These are phyloP conservation scores for Rhizoclosmatium globosum DNA, from an alignment of 192 early-diverging fungal species.

Conservation along the genomic window DNA sequence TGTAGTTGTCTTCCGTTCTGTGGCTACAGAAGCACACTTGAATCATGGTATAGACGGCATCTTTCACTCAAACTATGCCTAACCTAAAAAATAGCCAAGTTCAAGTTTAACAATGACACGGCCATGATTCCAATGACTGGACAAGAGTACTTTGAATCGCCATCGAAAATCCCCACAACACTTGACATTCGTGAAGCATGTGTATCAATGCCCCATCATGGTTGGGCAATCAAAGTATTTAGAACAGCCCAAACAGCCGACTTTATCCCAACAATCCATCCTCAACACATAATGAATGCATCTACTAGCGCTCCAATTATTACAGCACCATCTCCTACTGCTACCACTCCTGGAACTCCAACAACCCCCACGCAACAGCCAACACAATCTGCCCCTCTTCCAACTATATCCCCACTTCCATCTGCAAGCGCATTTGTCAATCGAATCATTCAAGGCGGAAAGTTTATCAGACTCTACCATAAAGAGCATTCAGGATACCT, in stretches of 20 bases:
- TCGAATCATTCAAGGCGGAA: conserved; percentile 33
- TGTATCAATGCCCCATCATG: conserved; percentile 27
- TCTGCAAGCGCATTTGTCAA: not conserved
- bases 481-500: conserved; percentile 48
- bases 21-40: conserved; percentile 42
- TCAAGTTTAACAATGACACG: conserved; percentile 17
- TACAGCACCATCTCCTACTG: not conserved
- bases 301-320: not conserved
- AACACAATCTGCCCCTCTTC: not conserved
- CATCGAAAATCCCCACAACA: not conserved
- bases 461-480: conserved; percentile 45
- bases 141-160: conserved; percentile 9
- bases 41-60: not conserved
- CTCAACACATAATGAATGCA: not conserved
- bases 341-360: not conserved
- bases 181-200: conserved; percentile 35
- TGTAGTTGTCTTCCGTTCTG: conserved; percentile 40
- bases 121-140: conserved; percentile 30
- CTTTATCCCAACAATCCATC: conserved; percentile 1
- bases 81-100: conserved; percentile 21
- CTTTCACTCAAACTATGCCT: not conserved
- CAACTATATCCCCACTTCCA: not conserved
- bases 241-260: conserved; percentile 30
- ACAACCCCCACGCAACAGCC: not conserved
- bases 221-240: conserved; percentile 41